A percentile compares a stretch with the other conserved stretches of the same genome.
phyloP scores from a whole-genome alignment of 805 yeast species.

The Debaryomyces tyrocola region DNA sequence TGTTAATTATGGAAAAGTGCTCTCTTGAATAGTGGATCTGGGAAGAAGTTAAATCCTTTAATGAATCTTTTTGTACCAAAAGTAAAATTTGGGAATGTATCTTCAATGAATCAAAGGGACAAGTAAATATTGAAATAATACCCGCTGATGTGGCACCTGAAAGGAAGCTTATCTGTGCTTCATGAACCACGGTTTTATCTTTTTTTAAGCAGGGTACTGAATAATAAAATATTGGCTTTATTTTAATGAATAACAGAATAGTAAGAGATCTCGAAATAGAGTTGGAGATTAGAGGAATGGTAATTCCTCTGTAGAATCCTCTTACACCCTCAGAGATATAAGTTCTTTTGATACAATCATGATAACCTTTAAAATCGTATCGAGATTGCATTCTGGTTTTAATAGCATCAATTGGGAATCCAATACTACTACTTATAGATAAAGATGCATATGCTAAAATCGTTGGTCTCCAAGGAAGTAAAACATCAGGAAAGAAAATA shows the following conservation, averaged over 20 bases:
- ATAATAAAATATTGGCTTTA: conserved; percentile 35
- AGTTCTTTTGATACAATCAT: conserved; percentile 53
- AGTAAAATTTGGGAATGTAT: conserved; percentile 65
- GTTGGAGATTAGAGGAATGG: conserved; percentile 62
- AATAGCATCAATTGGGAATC: conserved; percentile 73
- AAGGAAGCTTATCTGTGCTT: conserved; percentile 42
- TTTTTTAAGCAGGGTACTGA: too few relatives aligned
- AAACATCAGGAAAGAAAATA: conserved; percentile 37
- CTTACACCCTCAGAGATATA: conserved; percentile 54
- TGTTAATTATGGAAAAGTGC: not conserved
- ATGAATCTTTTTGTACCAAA: conserved; percentile 25
- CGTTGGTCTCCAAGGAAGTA: conserved; percentile 51
- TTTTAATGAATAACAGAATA: conserved; percentile 54
- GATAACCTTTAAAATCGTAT: conserved; percentile 51
- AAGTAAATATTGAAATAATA: conserved; percentile 53
- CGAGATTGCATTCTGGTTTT: conserved; percentile 73
- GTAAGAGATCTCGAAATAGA: conserved; percentile 59
- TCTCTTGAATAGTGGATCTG: not conserved
- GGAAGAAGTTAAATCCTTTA: not conserved
- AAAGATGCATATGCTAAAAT: conserved; percentile 60
- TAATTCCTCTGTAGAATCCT: conserved; percentile 68
- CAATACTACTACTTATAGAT: conserved; percentile 55
- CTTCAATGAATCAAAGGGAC: conserved; percentile 78
- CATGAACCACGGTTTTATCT: not conserved
- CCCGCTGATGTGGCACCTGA: conserved; percentile 65